Evolutionary conservation across 441 rosid genomes (phyloP).

Genomic region (Macaranga tanarius): DNA sequence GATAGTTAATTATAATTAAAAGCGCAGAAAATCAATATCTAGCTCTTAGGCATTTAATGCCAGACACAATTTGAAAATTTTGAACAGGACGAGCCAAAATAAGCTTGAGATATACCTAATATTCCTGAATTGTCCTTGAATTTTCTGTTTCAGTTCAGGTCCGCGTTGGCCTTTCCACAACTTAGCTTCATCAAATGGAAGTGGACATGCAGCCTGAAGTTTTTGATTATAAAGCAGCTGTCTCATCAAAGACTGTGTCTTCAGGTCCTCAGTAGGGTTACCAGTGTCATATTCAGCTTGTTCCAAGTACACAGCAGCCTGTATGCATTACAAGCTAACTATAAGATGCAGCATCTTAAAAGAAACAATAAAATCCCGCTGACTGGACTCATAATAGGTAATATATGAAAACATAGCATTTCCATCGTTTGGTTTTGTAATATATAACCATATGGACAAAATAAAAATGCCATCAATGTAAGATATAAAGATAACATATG

Average conservation of each 20-base stretch:
- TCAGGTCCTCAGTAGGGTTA: constrained; percentile 67
- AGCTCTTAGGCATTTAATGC: not conserved
- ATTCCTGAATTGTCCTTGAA: constrained; percentile 80
- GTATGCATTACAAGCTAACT: constrained; percentile 19
- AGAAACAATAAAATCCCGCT: not conserved
- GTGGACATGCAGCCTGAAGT: constrained; percentile 84
- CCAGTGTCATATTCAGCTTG: constrained; percentile 81
- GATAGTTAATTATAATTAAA: not conserved
- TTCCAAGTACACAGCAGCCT: constrained; percentile 76
- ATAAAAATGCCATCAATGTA: not conserved
- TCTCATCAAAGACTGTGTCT: constrained; percentile 69
- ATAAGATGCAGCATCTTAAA: not conserved
- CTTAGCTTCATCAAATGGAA: constrained; percentile 89
- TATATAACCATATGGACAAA: not conserved
- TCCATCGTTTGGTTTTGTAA: not conserved
- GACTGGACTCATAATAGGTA: not conserved
- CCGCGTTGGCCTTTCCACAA: constrained; percentile 90
- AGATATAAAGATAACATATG: no score
- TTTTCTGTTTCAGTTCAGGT: constrained; percentile 76
- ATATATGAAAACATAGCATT: not conserved
- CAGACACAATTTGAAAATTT: constrained; percentile 4
- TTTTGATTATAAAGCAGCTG: constrained; percentile 67
- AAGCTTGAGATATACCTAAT: constrained; percentile 53
- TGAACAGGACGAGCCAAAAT: not conserved
- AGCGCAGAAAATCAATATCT: not conserved